Evolutionary conservation across 1,284 basidiomycete genomes (phyloP).

Genomic region (Hemileia vastatrix): DNA sequence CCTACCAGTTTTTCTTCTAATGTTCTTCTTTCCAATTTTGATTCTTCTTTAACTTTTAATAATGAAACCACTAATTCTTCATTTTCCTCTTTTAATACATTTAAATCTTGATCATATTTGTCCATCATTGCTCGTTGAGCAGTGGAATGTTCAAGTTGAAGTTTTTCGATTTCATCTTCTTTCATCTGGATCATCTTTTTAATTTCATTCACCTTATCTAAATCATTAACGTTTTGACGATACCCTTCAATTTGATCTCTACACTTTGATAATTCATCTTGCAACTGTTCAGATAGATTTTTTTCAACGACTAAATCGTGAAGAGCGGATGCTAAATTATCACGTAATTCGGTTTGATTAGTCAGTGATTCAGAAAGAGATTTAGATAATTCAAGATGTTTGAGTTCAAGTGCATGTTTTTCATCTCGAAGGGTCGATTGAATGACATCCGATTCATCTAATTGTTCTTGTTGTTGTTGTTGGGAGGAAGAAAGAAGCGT

Average conservation of each 20-base stretch:
- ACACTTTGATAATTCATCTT: conserved; percentile 8
- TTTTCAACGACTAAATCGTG: conserved; percentile 17
- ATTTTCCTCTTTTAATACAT: conserved; percentile 7
- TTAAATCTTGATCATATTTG: conserved; percentile 3
- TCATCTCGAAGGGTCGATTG: no score
- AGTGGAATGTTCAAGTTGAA: no score
- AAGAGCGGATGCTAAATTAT: conserved; percentile 11
- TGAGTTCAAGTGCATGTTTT: no score
- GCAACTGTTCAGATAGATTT: conserved; percentile 4
- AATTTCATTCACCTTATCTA: conserved; percentile 20
- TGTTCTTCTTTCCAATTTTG: background rate
- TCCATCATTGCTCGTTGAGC: no score
- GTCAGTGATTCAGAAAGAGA: no score
- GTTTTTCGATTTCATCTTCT: conserved; percentile 3
- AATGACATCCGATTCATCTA: no score
- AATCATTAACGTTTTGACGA: conserved; percentile 13
- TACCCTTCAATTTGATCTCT: conserved; percentile 1
- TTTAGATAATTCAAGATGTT: no score
- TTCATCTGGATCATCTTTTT: conserved; percentile 1
- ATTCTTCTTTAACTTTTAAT: conserved; percentile 1
- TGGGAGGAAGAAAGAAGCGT: no score
- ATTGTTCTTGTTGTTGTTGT: no score
- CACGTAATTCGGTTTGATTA: conserved; percentile 10
- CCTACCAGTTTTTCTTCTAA: conserved; percentile 4
- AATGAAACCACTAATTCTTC: background rate